phyloP scores from a whole-genome alignment of 495 filamentous ascomycete species.

The Penicillium pancosmium region DNA sequence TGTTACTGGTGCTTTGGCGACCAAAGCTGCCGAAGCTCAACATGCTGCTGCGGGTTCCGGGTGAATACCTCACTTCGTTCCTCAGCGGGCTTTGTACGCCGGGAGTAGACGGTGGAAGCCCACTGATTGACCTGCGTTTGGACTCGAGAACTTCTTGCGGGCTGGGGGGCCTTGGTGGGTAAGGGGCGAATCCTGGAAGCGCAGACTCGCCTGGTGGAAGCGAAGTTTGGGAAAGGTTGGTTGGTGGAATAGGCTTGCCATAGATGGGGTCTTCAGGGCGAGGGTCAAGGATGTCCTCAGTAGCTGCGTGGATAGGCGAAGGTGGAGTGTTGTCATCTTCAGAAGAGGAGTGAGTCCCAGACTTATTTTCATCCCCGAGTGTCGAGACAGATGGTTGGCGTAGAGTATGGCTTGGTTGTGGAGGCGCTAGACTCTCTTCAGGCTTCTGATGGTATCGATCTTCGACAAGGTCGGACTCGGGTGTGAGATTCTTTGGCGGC shows the following conservation, averaged over 20 bases:
- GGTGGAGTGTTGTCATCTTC: conserved; percentile 15
- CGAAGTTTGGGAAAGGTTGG: not conserved
- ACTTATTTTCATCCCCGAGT: conserved; percentile 19
- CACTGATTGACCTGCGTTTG: conserved; percentile 29
- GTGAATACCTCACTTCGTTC: conserved; percentile 33
- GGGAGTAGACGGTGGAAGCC: conserved; percentile 22
- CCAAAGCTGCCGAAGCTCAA: conserved; percentile 33
- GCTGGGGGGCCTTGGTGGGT: conserved; percentile 6
- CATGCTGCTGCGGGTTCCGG: conserved; percentile 31
- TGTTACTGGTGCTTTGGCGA: conserved; percentile 20
- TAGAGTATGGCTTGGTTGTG: not conserved
- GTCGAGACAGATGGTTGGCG: conserved; percentile 29
- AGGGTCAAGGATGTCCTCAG: not conserved
- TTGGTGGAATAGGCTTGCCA: conserved; percentile 2
- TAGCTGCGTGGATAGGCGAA: conserved; percentile 14
- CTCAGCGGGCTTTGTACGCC: conserved; percentile 30
- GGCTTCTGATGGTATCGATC: not conserved
- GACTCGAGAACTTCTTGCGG: conserved; percentile 26
- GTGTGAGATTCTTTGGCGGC: conserved; percentile 5
- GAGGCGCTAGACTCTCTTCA: not conserved
- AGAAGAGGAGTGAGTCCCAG: not conserved
- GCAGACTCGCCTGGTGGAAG: conserved; percentile 9
- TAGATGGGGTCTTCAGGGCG: conserved; percentile 7
- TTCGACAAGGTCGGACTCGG: not conserved
- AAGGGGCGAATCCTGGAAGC: not conserved